Evolutionary conservation across 352 stramenopile species (phyloP).

Genomic region (Phytophthora crassamura): DNA sequence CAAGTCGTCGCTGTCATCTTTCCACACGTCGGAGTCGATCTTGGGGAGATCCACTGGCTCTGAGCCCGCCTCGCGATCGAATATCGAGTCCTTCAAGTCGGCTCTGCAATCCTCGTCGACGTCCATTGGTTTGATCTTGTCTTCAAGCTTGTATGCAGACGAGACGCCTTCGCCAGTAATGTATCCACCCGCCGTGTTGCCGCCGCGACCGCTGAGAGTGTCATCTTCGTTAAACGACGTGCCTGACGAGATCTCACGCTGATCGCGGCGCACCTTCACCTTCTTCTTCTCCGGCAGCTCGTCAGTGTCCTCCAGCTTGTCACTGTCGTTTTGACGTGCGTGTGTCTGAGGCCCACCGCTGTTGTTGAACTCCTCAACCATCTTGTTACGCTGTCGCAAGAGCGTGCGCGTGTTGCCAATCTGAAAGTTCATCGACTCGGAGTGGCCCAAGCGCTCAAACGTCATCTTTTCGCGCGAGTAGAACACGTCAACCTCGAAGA

Average conservation of each 20-base stretch:
- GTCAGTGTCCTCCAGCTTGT: constrained; percentile 54
- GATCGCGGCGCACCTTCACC: constrained; percentile 55
- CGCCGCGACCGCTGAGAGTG: constrained; percentile 19
- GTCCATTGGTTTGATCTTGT: constrained; percentile 41
- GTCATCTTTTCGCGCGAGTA: constrained; percentile 62
- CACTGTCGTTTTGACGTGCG: constrained; percentile 42
- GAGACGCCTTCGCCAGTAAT: constrained; percentile 48
- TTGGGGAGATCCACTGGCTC: constrained; percentile 38
- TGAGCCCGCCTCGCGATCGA: constrained; percentile 44
- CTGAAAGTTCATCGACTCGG: constrained; percentile 84
- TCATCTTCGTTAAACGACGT: constrained; percentile 47
- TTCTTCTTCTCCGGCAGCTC: constrained; percentile 86
- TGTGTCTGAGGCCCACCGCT: constrained; percentile 41
- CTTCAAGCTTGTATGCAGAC: constrained; percentile 40
- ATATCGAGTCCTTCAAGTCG: constrained; percentile 65
- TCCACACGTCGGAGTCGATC: constrained; percentile 42
- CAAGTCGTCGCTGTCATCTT: constrained; percentile 43
- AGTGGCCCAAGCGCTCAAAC: constrained; percentile 71
- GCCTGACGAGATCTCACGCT: constrained; percentile 47
- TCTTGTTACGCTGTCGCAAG: constrained; percentile 84
- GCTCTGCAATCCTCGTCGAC: constrained; percentile 52
- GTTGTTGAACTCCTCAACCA: constrained; percentile 51
- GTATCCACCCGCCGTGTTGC: constrained; percentile 26
- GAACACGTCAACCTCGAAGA: constrained; percentile 89
- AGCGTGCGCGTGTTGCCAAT: constrained; percentile 88